Evolutionary conservation across 2,329 filamentous ascomycete species (phyloP), one percentile per base, ranked within the genome.

Genomic region (Penicillium sp.): DNA sequence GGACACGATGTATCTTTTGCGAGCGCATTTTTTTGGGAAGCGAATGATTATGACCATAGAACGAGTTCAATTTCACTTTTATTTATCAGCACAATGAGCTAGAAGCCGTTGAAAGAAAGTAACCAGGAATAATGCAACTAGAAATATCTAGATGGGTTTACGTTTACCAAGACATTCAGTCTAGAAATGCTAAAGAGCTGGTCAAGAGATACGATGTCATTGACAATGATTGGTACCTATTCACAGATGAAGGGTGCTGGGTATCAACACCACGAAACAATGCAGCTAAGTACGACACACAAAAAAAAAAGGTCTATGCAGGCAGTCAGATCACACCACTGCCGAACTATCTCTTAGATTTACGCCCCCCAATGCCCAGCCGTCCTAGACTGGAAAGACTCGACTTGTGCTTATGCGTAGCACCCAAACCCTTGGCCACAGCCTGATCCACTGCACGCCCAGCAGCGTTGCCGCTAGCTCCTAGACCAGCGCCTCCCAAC

Each of bases 311-410:
- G 18, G 3, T 34, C 47, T 43, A 49, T 49, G 29, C 1, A 41
- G 18, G n/a, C 16, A 29, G 23, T 3, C 16, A 23, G 27, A 36
- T 14, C 6, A 35, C 35, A 32, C 16, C 16, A 18, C 35, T 26
- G n/a, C 19, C 27, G 23, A 39, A 8, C 72, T 61, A 76, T 43
- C 68, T 68, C 60, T 75, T 76, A 7, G 45, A 38, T 46, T 84
- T 84, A 40, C 85, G 84, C 40, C 85, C 78, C 14, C 89, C 86
- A 32, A 88, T 87, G n/a, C 86, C 87, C 44, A 91, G 73, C 53
- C 88, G 79, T 5, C 87, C 86, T 69, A 91, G 84, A 66, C 89
- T 86, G 5, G 86, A 84, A 38, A 91, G 72, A 42, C 85, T 83
- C 8, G 82, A 81, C 64, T 82, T 82, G 40, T 80, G 81, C 72